Conservation (phyloP, 1,284 basidiomycete genomes). For the Vanrija sp. region DNA sequence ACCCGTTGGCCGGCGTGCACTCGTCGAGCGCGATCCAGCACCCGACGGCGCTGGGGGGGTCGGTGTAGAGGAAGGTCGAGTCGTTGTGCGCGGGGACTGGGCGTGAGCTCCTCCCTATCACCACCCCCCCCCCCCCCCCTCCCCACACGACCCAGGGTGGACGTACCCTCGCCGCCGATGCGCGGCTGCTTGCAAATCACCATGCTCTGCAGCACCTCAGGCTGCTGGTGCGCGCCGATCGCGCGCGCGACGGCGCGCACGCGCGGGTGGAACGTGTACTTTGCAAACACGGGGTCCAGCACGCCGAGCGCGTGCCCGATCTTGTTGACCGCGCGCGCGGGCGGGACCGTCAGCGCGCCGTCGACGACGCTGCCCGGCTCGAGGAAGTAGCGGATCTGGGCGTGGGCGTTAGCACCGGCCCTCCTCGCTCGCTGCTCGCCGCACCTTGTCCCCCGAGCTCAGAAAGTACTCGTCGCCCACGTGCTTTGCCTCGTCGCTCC, state of each 20-base stretch:
- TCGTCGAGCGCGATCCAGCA: slow-evolving; percentile 94
- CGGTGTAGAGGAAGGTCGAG: slow-evolving; percentile 67
- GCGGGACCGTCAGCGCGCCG: slow-evolving; percentile 63
- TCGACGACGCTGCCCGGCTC: slow-evolving; percentile 40
- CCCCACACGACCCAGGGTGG: neutral
- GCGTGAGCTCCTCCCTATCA: neutral
- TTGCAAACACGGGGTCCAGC: slow-evolving; percentile 73
- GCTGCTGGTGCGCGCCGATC: slow-evolving; percentile 73
- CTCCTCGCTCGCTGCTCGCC: slow-evolving; percentile 27
- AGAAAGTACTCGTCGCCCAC: slow-evolving; percentile 85
- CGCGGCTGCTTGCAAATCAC: slow-evolving; percentile 84
- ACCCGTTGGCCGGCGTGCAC: slow-evolving; percentile 78
- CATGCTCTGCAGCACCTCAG: slow-evolving; percentile 90
- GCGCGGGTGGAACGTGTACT: slow-evolving; percentile 67
- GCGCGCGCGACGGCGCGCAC: slow-evolving; percentile 66
- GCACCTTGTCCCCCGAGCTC: slow-evolving; percentile 83
- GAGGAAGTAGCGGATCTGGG: slow-evolving; percentile 45
- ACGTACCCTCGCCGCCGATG: slow-evolving; percentile 78
- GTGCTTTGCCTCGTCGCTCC: slow-evolving; percentile 59
- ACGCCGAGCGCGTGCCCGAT: slow-evolving; percentile 66
- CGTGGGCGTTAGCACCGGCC: neutral
- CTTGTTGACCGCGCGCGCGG: slow-evolving; percentile 59
- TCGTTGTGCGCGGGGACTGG: slow-evolving; percentile 60
- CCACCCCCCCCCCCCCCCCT: neutral
- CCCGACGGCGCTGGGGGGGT: slow-evolving; percentile 84